Conservation (phyloP, 495 filamentous ascomycete species). For the Xylaria acuta region DNA sequence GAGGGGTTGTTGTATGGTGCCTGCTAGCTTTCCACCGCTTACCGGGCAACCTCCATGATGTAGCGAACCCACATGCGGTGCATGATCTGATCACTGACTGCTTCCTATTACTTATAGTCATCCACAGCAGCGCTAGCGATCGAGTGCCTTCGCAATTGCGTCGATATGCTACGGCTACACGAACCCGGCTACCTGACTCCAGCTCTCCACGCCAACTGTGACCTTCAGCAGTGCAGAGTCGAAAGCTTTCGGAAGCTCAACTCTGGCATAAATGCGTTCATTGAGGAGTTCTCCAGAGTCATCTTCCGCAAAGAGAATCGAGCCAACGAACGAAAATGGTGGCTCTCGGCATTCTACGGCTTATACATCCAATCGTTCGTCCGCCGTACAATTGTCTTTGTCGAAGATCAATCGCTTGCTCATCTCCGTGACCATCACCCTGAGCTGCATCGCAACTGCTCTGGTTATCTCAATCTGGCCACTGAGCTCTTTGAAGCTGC, state of each 20-base stretch:
- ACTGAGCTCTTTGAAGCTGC: slow-evolving; percentile 2
- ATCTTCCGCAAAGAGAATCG: slow-evolving; percentile 37
- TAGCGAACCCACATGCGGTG: background rate
- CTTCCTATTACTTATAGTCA: background rate
- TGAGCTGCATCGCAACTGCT: background rate
- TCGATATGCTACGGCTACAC: background rate
- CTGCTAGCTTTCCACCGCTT: background rate
- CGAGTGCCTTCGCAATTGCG: background rate
- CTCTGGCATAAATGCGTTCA: slow-evolving; percentile 30
- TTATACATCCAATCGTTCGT: slow-evolving; percentile 38
- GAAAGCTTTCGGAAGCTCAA: slow-evolving; percentile 28
- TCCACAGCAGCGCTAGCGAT: background rate
- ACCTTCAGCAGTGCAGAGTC: slow-evolving; percentile 21
- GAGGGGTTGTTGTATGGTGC: background rate
- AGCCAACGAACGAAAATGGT: slow-evolving; percentile 36
- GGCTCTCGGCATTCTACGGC: slow-evolving; percentile 37
- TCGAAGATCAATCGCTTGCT: slow-evolving; percentile 24
- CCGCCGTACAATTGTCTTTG: slow-evolving; percentile 31
- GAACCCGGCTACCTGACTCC: background rate
- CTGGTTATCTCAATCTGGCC: background rate
- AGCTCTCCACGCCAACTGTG: background rate
- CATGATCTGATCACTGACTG: background rate
- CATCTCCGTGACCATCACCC: slow-evolving; percentile 24
- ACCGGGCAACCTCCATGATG: background rate
- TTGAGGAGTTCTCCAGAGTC: slow-evolving; percentile 33